These are phyloP conservation scores for Panicum miliaceum DNA, from an alignment of 176 grass and related monocot species.

Conservation along the genomic window DNA sequence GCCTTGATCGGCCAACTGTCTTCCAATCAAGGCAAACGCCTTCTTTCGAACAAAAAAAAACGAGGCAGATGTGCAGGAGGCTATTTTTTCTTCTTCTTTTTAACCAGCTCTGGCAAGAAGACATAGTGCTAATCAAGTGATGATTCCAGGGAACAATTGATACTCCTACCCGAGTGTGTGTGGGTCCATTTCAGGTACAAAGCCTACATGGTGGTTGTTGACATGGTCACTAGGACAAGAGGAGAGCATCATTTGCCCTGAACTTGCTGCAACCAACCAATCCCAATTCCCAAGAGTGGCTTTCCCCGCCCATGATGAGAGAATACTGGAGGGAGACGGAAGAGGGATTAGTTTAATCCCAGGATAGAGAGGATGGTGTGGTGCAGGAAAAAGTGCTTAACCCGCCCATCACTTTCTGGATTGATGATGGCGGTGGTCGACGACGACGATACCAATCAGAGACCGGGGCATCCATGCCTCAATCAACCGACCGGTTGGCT, in stretches of 20 bases:
- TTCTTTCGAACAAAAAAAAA: too few relatives aligned
- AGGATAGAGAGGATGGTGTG: constrained; percentile 34
- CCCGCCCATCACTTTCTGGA: constrained; percentile 17
- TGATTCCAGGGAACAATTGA: neutral
- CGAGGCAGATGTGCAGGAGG: neutral
- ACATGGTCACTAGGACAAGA: neutral
- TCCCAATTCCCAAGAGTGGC: constrained; percentile 35
- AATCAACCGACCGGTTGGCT: neutral
- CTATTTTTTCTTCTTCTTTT: neutral
- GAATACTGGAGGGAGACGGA: neutral
- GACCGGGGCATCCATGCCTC: constrained; percentile 10
- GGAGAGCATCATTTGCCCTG: constrained; percentile 21
- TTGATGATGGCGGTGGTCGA: constrained; percentile 4
- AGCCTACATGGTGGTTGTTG: neutral
- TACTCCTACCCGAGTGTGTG: neutral
- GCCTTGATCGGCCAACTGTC: neutral
- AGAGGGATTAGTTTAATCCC: neutral
- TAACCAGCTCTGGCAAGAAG: neutral
- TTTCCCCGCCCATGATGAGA: neutral
- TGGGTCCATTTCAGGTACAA: neutral
- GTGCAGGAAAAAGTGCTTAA: neutral
- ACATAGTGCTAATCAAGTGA: constrained; percentile 15
- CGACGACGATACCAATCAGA: neutral
- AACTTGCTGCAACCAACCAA: constrained; percentile 12
- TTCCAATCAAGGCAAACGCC: neutral